Base-by-base conservation (phyloP, 176 grass and related monocot genomes). In the Oryza brachyantha region DNA sequence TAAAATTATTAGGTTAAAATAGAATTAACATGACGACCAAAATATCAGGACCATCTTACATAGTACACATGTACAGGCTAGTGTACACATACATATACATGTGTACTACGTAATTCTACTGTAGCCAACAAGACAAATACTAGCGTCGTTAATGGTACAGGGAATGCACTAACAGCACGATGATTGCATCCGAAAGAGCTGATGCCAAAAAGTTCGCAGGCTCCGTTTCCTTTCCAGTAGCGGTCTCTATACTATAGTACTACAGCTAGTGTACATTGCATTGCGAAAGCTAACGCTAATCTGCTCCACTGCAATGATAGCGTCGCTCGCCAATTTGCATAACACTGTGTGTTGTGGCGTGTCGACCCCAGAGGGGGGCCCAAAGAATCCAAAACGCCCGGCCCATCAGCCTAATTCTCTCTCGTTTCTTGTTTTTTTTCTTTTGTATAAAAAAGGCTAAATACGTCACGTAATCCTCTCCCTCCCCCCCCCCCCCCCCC, bases 311-410 rank as follows among this genome's bases (percentile, higher is more conserved):
- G 50, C 21, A 77, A 77, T 72, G 64, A 64, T 76, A 29, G n/a
- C 61, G 61, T 34, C 13, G 70, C 41, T 26, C 7, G n/a, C 4
- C 31, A 32, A 57, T 57, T 57, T 57, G 52, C 7, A n/a, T 57
- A 22, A 11, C 48, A 25, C 32, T 24, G 70, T n/a, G 16, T 32
- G 26, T n/a, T 27, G n/a, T 41, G 26, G 10, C 74, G 64, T 28
- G 75, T 52, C 66, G 58, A 57, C 41, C 68, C 66, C 46, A 66
- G 27, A 10, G 7, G 7, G 28, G 77, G 79, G 65, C 48, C 64
- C 84, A 55, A 22, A 16, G 68, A 73, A 79, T 88, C 75, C 75
- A 59, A 61, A 79, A 26, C n/a, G 37, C n/a, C 74, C 25, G 46
- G 31, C 22, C 35, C 45, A 78, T 27, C 64, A 25, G 24, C 28